A percentile compares a stretch with the other conserved stretches of the same genome.
Evolutionary conservation across 495 filamentous ascomycete species (phyloP).

Genomic region (Baudoinia panamericana): DNA sequence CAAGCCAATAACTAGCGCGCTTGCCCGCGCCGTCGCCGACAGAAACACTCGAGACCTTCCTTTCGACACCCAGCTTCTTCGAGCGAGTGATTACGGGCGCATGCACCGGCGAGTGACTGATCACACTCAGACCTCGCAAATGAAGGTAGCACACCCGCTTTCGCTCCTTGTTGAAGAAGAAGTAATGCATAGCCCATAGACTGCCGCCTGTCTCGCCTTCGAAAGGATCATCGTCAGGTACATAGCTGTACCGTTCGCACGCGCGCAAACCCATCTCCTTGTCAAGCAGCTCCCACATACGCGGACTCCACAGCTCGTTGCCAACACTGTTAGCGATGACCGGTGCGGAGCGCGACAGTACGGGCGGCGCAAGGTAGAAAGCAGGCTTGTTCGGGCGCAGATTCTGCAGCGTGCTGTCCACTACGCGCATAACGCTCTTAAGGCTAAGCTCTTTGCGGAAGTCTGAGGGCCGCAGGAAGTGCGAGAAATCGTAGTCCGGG

Average conservation of each 20-base stretch:
- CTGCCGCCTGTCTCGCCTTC: conserved; percentile 70
- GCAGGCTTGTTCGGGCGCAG: conserved; percentile 47
- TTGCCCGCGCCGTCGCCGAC: conserved; percentile 48
- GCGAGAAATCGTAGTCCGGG: conserved; percentile 94
- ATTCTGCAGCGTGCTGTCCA: conserved; percentile 76
- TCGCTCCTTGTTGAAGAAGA: conserved; percentile 86
- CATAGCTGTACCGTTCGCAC: conserved; percentile 74
- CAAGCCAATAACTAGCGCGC: conserved; percentile 72
- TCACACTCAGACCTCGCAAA: conserved; percentile 68
- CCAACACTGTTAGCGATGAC: conserved; percentile 26
- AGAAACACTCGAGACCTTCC: conserved; percentile 11
- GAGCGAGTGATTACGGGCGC: conserved; percentile 6
- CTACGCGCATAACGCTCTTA: conserved; percentile 61
- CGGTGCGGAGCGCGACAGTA: conserved; percentile 17
- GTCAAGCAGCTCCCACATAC: conserved; percentile 82
- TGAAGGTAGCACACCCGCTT: conserved; percentile 96
- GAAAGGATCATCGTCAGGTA: conserved; percentile 67
- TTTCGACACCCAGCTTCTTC: background rate
- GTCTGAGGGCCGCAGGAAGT: conserved; percentile 73
- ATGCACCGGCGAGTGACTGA: conserved; percentile 51
- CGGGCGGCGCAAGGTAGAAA: conserved; percentile 18
- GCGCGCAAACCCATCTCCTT: conserved; percentile 81
- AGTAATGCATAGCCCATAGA: conserved; percentile 90
- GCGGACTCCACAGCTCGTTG: conserved; percentile 55
- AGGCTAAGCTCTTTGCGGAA: conserved; percentile 70